These are phyloP conservation scores for Pseudopediastrum boryanum DNA, from an alignment of 139 green algal genomes.

Conservation along the genomic window DNA sequence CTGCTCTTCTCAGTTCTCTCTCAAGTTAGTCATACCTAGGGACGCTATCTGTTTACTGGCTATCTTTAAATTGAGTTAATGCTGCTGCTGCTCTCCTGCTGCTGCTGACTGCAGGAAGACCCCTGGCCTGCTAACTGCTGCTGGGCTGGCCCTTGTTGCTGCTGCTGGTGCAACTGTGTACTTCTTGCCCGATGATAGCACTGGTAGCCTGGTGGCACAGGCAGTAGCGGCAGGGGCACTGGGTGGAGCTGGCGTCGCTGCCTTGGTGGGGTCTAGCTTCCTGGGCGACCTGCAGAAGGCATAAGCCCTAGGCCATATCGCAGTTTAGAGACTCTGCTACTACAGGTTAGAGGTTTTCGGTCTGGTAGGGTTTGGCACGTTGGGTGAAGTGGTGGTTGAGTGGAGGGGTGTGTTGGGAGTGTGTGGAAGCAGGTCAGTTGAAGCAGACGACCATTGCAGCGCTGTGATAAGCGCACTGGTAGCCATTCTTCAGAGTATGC, in stretches of 20 bases:
- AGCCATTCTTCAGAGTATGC: no score
- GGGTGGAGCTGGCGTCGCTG: slow-evolving; percentile 34
- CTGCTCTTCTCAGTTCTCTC: not conserved
- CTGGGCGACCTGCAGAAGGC: slow-evolving; percentile 48
- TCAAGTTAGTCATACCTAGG: no score
- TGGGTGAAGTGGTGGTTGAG: no score
- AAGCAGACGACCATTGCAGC: no score
- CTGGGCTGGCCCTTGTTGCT: slow-evolving; percentile 23
- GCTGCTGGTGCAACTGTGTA: slow-evolving; percentile 44
- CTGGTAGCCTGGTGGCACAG: slow-evolving; percentile 36
- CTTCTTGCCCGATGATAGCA: slow-evolving; percentile 45
- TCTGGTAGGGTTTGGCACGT: no score
- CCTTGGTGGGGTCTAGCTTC: slow-evolving; percentile 43
- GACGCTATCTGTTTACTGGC: not conserved
- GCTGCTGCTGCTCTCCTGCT: slow-evolving; percentile 16
- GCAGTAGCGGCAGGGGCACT: slow-evolving; percentile 32
- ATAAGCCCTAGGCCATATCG: no score
- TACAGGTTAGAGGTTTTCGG: no score
- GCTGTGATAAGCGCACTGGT: no score
- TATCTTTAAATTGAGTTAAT: not conserved
- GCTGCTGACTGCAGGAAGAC: slow-evolving; percentile 27
- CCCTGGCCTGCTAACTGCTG: slow-evolving; percentile 38
- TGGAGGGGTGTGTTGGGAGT: no score
- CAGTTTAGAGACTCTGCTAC: no score
- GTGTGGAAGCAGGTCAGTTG: no score